Percentiles rank a stretch among this genome's conserved stretches.
These are phyloP conservation scores for Casuarina glauca DNA, from an alignment of 306 rosid genomes.

Conservation along the genomic window DNA sequence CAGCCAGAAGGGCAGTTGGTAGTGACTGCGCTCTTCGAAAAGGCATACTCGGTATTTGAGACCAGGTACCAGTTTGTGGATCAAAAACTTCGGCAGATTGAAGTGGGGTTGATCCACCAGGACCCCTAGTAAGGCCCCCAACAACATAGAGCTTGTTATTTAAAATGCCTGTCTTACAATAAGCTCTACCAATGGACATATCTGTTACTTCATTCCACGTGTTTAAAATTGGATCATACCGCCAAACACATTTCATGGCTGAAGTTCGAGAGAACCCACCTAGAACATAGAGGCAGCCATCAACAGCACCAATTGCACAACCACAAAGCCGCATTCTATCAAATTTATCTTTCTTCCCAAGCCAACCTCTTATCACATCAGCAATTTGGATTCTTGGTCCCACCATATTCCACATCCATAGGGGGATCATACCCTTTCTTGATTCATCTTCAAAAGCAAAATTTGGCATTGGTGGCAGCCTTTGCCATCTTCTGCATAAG, in stretches of 20 bases:
- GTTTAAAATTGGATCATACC: constrained; percentile 42
- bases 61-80: constrained; percentile 37
- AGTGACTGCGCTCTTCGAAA: constrained; percentile 40
- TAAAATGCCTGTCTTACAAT: constrained; percentile 42
- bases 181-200: constrained; percentile 49
- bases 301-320: constrained; percentile 45
- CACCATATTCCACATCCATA: constrained; percentile 34
- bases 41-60: constrained; percentile 50
- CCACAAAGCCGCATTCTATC: constrained; percentile 45
- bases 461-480: constrained; percentile 43
- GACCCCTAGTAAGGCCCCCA: constrained; percentile 47
- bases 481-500: constrained; percentile 39
- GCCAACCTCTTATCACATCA: constrained; percentile 37
- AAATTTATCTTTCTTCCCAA: constrained; percentile 37
- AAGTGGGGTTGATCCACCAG: constrained; percentile 44
- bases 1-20: constrained; percentile 47
- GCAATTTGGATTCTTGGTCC: constrained; percentile 38
- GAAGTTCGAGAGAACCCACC: constrained; percentile 53
- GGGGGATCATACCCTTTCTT: constrained; percentile 31
- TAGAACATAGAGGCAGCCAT: constrained; percentile 44
- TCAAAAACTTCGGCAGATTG: constrained; percentile 51
- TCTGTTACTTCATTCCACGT: constrained; percentile 40
- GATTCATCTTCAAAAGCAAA: constrained; percentile 35
- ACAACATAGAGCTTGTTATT: constrained; percentile 46
- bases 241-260: constrained; percentile 44